Conservation (phyloP, 352 stramenopile species). For the Pythium coloratum region DNA sequence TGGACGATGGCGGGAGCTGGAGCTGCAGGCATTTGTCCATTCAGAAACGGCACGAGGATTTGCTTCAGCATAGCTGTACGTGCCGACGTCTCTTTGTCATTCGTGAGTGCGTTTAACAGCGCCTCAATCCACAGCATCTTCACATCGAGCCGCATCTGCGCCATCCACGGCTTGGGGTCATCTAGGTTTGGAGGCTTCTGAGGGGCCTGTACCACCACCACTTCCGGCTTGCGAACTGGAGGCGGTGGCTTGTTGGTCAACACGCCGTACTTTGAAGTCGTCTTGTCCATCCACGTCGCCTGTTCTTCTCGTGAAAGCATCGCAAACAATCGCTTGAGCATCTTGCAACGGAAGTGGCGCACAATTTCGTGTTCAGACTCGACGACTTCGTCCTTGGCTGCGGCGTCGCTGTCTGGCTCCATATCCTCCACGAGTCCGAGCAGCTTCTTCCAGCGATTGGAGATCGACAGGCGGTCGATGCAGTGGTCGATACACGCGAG, state of each 20-base stretch:
- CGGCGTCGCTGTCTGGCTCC: constrained; percentile 17
- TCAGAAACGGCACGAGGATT: constrained; percentile 46
- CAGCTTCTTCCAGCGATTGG: constrained; percentile 48
- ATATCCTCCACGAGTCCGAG: constrained; percentile 46
- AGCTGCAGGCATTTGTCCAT: constrained; percentile 31
- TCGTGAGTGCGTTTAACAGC: constrained; percentile 40
- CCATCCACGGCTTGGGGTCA: constrained; percentile 34
- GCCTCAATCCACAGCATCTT: constrained; percentile 69
- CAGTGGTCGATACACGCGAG: constrained; percentile 38
- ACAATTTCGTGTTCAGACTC: not conserved
- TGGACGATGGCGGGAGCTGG: not conserved
- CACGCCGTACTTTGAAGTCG: constrained; percentile 40
- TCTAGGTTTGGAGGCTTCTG: constrained; percentile 35
- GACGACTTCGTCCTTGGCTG: not conserved
- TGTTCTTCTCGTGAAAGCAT: constrained; percentile 59
- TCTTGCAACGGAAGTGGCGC: constrained; percentile 35
- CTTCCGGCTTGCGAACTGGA: constrained; percentile 37
- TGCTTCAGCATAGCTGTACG: constrained; percentile 52
- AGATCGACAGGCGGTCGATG: constrained; percentile 37
- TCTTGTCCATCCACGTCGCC: constrained; percentile 49
- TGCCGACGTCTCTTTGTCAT: constrained; percentile 43
- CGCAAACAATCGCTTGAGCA: constrained; percentile 55
- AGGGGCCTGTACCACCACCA: constrained; percentile 29
- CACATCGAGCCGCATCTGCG: constrained; percentile 45
- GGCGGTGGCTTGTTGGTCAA: constrained; percentile 9